Evolutionary conservation across 768 basidiomycete genomes (phyloP), one percentile per base, ranked within the genome.

Genomic region (Lactifluus pinguis): DNA sequence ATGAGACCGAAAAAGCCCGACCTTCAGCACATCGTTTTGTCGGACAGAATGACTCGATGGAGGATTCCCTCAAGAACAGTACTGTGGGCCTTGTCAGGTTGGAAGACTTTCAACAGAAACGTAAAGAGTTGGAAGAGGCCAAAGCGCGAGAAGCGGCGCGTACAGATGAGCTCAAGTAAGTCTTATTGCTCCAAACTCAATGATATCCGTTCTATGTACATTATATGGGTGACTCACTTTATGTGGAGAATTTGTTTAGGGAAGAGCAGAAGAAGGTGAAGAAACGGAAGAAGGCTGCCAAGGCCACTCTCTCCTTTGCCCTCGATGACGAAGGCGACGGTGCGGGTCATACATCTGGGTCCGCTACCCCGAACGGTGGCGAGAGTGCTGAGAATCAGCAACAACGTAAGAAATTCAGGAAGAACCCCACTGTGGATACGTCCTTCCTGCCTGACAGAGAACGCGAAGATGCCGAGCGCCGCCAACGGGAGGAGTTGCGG

Each of bases 371-470:
- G 50, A 74, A 70, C 59, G 74, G 75, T 30, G 72, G 74, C 41
- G 70, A 56, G n/a, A 57, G 60, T 48, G 66, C 69, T 50, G 77
- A 77, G 14, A 79, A 73, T 53, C 84, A 79, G 17, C 66, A 76
- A 5, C 95, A 95, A 72, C 83, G 85, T 47, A 75, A 82, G 60
- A 93, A 89, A 72, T 82, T 95, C 45, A 84, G 87, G 72, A 98
- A 99, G 77, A 98, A 98, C 67, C 97, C 97, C 0, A 79, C 87
- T 48, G 97, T 98, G 34, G 97, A 98, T 69, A 99, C 97, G 0
- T 98, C 95, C 1, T 99, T 99, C 76, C 80, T 99, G 8, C 97
- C 97, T 1, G 97, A 99, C 72, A 83, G 97, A n/a, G 93, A 95
- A 25, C 87, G 97, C 11, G 97, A 99, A 69, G 94, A 95, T 70